Percentiles rank a stretch among this genome's conserved stretches.
Evolutionary conservation across 1,284 basidiomycete genomes (phyloP).

Genomic region (Cryptococcus amylolentus): DNA sequence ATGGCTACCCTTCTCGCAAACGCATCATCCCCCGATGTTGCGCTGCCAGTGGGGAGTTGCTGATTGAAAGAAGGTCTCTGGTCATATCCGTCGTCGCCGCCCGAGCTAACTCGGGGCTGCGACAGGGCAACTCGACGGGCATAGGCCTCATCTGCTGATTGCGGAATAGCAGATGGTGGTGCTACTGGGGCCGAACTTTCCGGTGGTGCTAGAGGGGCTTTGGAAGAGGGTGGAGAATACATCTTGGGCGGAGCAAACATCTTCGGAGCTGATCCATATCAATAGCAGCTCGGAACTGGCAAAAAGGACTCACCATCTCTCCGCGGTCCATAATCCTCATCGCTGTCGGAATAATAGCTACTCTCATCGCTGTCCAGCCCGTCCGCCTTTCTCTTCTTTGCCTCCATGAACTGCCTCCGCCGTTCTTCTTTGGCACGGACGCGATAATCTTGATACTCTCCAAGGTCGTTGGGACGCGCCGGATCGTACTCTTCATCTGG

Average conservation of each 20-base stretch:
- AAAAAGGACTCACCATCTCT: conserved; percentile 39
- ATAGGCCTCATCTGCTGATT: conserved; percentile 25
- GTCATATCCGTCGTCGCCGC: conserved; percentile 28
- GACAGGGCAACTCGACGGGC: conserved; percentile 33
- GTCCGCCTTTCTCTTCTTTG: conserved; percentile 23
- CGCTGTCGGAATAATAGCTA: conserved; percentile 43
- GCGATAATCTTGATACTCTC: conserved; percentile 46
- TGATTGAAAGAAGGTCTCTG: conserved; percentile 16
- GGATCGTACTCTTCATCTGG: conserved; percentile 49
- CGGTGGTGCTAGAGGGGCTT: conserved; percentile 1
- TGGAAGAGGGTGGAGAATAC: conserved; percentile 27
- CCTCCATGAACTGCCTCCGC: conserved; percentile 23
- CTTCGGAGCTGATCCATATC: conserved; percentile 31
- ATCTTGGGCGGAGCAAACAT: conserved; percentile 45
- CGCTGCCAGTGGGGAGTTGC: background rate
- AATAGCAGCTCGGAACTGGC: background rate
- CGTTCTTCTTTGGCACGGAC: conserved; percentile 37
- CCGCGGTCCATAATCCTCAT: conserved; percentile 41
- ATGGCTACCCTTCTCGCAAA: conserved; percentile 38
- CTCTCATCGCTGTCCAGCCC: conserved; percentile 33
- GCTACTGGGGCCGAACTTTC: conserved; percentile 5
- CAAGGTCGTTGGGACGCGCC: conserved; percentile 47
- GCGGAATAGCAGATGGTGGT: background rate
- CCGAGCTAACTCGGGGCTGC: conserved; percentile 2
- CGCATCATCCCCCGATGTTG: conserved; percentile 39